A percentile compares a stretch with the other conserved stretches of the same genome.
Conservation (phyloP, 2,329 filamentous ascomycete species). For the Pestalotiopsis sp. region DNA sequence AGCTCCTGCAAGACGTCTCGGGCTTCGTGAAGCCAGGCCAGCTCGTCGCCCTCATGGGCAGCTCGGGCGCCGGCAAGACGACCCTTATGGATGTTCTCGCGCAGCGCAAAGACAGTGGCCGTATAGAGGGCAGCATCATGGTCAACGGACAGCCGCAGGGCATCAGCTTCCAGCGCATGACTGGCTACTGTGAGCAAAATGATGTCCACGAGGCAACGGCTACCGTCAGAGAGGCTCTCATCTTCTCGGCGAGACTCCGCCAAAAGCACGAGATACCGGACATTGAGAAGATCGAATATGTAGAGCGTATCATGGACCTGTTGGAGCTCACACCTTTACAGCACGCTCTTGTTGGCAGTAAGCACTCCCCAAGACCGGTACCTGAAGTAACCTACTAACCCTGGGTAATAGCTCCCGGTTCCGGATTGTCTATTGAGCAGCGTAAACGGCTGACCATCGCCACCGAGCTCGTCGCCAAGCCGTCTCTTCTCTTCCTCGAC, state of each 20-base stretch:
- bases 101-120: constrained; percentile 56
- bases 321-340: constrained; percentile 66
- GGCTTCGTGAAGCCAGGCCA: constrained; percentile 67
- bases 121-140: constrained; percentile 55
- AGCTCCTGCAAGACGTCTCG: constrained; percentile 58
- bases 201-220: constrained; percentile 66
- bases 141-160: constrained; percentile 65
- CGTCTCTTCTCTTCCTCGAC: constrained; percentile 67
- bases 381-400: too few species aligned
- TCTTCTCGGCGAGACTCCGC: constrained; percentile 67
- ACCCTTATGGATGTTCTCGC: constrained; percentile 66
- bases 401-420: constrained; percentile 36
- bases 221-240: constrained; percentile 68
- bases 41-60: constrained; percentile 68
- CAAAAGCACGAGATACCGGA: constrained; percentile 57
- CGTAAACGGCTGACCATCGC: constrained; percentile 70
- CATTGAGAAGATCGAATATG: constrained; percentile 67
- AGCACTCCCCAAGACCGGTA: not conserved
- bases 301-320: constrained; percentile 66
- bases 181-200: constrained; percentile 71
- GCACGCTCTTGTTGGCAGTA: constrained; percentile 63
- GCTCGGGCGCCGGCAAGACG: constrained; percentile 67
- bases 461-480: constrained; percentile 70
- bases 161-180: constrained; percentile 65
- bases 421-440: constrained; percentile 52